Conservation (phyloP, 495 filamentous ascomycete genomes). For the Podospora pseudocomata region DNA sequence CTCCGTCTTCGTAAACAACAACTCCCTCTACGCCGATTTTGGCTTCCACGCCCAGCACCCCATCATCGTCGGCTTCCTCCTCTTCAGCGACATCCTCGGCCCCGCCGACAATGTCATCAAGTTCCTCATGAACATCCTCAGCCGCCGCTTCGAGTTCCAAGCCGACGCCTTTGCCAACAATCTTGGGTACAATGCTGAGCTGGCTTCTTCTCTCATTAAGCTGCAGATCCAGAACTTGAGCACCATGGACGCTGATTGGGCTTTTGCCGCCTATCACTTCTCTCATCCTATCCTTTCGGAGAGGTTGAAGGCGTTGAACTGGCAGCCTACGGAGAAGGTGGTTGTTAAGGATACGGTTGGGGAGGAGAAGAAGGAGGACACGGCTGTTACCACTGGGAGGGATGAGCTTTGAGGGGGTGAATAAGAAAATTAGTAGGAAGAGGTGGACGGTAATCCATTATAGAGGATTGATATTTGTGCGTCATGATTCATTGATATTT, state of each 20-base stretch:
- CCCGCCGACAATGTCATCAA: constrained; percentile 91
- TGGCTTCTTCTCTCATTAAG: constrained; percentile 86
- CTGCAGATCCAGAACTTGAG: constrained; percentile 97
- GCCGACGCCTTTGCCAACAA: constrained; percentile 84
- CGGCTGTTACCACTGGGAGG: constrained; percentile 33
- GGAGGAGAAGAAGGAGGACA: constrained; percentile 33
- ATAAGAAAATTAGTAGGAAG: neutral
- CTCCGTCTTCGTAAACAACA: constrained; percentile 95
- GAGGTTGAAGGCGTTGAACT: constrained; percentile 83
- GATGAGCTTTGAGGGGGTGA: constrained; percentile 32
- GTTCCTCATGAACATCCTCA: constrained; percentile 92
- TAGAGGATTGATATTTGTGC: neutral
- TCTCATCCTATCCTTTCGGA: constrained; percentile 95
- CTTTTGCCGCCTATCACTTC: constrained; percentile 97
- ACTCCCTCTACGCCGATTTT: constrained; percentile 83
- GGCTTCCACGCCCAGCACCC: constrained; percentile 82
- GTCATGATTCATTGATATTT: neutral
- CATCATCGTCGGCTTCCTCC: constrained; percentile 92
- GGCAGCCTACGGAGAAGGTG: constrained; percentile 53
- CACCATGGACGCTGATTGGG: constrained; percentile 97
- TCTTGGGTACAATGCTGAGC: constrained; percentile 80
- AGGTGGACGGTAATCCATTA: neutral
- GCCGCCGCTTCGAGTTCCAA: constrained; percentile 90
- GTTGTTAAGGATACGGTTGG: constrained; percentile 33
- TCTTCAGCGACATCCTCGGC: constrained; percentile 90